Percentiles rank a stretch among this genome's conserved stretches.
These are phyloP conservation scores for Fusarium chaquense DNA, from an alignment of 2,329 filamentous ascomycete genomes.

Conservation along the genomic window DNA sequence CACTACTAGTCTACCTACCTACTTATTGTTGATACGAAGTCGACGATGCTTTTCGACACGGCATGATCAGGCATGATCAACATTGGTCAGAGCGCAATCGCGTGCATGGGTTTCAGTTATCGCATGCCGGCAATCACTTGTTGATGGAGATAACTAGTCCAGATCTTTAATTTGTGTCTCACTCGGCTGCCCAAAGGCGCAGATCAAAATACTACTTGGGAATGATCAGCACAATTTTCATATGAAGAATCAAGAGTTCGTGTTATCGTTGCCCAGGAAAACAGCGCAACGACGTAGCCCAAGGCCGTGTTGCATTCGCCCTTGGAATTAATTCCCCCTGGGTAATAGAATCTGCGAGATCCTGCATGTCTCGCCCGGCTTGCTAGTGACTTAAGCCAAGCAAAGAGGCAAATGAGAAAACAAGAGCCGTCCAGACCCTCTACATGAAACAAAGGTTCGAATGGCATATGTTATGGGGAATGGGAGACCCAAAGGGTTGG, in stretches of 20 bases:
- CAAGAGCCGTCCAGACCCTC: conserved; percentile 1
- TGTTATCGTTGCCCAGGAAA: not conserved
- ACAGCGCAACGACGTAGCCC: not conserved
- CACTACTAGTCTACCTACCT: not conserved
- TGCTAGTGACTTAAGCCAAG: conserved; percentile 20
- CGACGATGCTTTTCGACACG: conserved; percentile 1
- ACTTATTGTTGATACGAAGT: not conserved
- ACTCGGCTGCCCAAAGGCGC: not conserved
- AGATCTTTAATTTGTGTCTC: not conserved
- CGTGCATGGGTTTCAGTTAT: conserved; percentile 10
- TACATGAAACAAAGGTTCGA: conserved; percentile 19
- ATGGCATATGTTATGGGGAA: conserved; percentile 2
- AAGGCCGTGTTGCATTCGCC: conserved; percentile 4
- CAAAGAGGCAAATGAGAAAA: conserved; percentile 5
- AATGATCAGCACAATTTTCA: not conserved
- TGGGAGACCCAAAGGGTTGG: conserved; percentile 4
- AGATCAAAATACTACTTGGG: not conserved
- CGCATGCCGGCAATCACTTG: not conserved
- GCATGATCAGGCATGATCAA: not conserved
- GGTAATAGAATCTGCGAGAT: conserved; percentile 3
- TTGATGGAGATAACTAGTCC: not conserved
- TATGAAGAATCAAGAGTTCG: not conserved
- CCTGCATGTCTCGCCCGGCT: conserved; percentile 15
- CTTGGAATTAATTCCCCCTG: conserved; percentile 2
- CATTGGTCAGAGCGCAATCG: conserved; percentile 3